A percentile compares a stretch with the other conserved stretches of the same genome.
These are phyloP conservation scores for Fusarium neocosmosporiellum DNA, from an alignment of 2,329 filamentous ascomycete species.

Conservation along the genomic window DNA sequence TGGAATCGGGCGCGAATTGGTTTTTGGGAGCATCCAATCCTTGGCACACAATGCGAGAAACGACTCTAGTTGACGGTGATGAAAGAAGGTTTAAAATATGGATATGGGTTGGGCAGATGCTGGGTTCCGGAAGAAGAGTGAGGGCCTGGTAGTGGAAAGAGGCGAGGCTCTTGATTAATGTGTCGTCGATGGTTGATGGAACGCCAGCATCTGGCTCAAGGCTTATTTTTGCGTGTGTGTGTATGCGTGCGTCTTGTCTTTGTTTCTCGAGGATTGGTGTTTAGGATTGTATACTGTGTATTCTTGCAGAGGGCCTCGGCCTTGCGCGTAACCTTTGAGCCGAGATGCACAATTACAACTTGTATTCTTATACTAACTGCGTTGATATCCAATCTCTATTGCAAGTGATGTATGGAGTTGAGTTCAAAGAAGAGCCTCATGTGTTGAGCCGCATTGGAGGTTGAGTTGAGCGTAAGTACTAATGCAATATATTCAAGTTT, in stretches of 20 bases:
- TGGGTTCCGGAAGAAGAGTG: slow-evolving; percentile 6
- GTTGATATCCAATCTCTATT: neutral
- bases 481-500: slow-evolving; percentile 18
- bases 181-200: slow-evolving; percentile 26
- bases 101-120: slow-evolving; percentile 31
- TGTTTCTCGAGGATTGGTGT: slow-evolving; percentile 42
- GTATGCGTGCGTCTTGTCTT: slow-evolving; percentile 21
- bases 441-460: too few relatives aligned
- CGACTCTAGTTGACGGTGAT: slow-evolving; percentile 40
- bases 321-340: slow-evolving; percentile 28
- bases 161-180: slow-evolving; percentile 36
- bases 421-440: neutral
- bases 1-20: slow-evolving; percentile 41
- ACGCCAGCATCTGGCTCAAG: slow-evolving; percentile 24
- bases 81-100: slow-evolving; percentile 38
- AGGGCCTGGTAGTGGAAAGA: neutral
- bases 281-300: slow-evolving; percentile 43
- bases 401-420: neutral
- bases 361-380: slow-evolving; percentile 16
- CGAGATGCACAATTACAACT: slow-evolving; percentile 39
- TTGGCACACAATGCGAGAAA: slow-evolving; percentile 42
- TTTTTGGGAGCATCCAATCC: slow-evolving; percentile 44
- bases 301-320: slow-evolving; percentile 29
- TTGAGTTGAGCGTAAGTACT: slow-evolving; percentile 1
- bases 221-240: slow-evolving; percentile 31